A percentile compares a stretch with the other conserved stretches of the same genome.
These are phyloP conservation scores for Thelephora terrestris DNA, from an alignment of 1,284 basidiomycete species.

Conservation along the genomic window DNA sequence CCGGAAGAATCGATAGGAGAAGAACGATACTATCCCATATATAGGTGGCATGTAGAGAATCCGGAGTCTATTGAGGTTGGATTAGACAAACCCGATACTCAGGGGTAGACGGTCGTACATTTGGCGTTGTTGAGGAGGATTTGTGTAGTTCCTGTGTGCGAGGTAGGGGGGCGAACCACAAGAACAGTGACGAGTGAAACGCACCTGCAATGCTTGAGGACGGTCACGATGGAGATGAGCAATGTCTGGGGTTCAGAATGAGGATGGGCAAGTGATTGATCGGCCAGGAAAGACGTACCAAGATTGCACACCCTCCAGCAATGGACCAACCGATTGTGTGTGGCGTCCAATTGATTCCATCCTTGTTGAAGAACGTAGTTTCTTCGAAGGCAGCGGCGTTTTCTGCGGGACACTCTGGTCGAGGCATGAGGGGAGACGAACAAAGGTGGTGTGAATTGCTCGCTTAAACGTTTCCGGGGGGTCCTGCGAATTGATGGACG, in stretches of 20 bases:
- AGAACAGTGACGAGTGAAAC: conserved; percentile 13
- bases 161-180: not conserved
- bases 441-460: too few species aligned
- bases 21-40: conserved; percentile 81
- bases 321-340: conserved; percentile 71
- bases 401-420: conserved; percentile 35
- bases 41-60: conserved; percentile 75
- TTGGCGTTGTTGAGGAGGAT: conserved; percentile 62
- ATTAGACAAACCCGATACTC: not conserved
- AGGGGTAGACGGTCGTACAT: conserved; percentile 37
- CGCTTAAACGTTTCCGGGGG: too few species aligned
- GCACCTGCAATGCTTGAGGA: conserved; percentile 52
- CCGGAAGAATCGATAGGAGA: conserved; percentile 79
- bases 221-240: conserved; percentile 43
- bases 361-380: conserved; percentile 45
- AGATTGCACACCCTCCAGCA: conserved; percentile 49
- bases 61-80: conserved; percentile 38
- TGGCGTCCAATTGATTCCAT: conserved; percentile 43
- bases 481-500: too few species aligned
- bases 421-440: not conserved
- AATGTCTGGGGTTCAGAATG: conserved; percentile 37
- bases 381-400: conserved; percentile 46
- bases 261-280: not conserved
- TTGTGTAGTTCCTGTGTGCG: conserved; percentile 48
- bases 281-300: conserved; percentile 33